Evolutionary conservation across 2,329 filamentous ascomycete genomes (phyloP).

Genomic region (Chlorencoelia australis): DNA sequence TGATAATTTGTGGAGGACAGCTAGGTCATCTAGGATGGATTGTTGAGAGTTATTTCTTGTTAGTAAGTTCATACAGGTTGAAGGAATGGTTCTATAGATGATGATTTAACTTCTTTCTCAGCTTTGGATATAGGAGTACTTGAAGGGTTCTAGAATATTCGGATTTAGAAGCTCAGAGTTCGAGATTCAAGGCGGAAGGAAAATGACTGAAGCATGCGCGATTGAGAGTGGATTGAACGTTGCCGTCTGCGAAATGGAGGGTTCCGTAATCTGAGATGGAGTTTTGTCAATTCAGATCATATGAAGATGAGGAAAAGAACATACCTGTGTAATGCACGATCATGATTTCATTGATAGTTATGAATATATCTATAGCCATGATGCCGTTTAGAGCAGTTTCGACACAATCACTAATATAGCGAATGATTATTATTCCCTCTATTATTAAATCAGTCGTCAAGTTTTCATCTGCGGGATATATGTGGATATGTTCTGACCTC

Average conservation of each 20-base stretch:
- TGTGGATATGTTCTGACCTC: not conserved
- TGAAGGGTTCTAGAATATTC: too few relatives aligned
- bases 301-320: not conserved
- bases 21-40: conserved; percentile 20
- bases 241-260: conserved; percentile 15
- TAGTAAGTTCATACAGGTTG: too few relatives aligned
- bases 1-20: conserved; percentile 13
- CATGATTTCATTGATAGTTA: conserved; percentile 17
- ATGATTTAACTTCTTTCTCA: too few relatives aligned
- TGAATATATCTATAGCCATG: conserved; percentile 16
- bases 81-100: too few relatives aligned
- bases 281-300: not conserved
- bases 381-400: conserved; percentile 15
- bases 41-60: conserved; percentile 18
- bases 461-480: not conserved
- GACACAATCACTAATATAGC: conserved; percentile 19
- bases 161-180: too few relatives aligned
- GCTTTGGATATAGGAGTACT: too few relatives aligned
- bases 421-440: conserved; percentile 15
- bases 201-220: too few relatives aligned
- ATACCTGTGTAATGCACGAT: conserved; percentile 25
- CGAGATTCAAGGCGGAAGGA: too few relatives aligned
- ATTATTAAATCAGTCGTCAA: not conserved
- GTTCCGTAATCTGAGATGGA: conserved; percentile 16
- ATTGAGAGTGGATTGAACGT: conserved; percentile 5